These are phyloP conservation scores for Tulasnella sp. DNA, from an alignment of 768 basidiomycete genomes.

Conservation along the genomic window DNA sequence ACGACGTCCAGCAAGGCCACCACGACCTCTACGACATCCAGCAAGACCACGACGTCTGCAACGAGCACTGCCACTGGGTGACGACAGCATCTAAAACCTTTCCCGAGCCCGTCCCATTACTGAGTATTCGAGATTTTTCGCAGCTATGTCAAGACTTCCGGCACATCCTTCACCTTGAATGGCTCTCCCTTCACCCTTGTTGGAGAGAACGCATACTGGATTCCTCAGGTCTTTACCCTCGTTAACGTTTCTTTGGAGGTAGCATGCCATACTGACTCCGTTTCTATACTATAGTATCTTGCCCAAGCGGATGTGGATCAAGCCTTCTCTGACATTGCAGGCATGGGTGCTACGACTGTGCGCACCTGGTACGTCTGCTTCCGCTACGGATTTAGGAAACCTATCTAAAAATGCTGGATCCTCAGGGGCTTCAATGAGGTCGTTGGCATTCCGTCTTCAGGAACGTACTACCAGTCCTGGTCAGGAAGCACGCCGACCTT, in stretches of 20 bases:
- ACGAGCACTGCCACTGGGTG: neutral
- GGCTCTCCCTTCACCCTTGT: slow-evolving; percentile 24
- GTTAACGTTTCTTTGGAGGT: no score
- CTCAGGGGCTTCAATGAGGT: slow-evolving; percentile 43
- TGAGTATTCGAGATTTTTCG: no score
- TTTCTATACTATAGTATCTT: no score
- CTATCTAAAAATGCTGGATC: no score
- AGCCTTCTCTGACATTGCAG: slow-evolving; percentile 42
- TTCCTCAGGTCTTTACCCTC: slow-evolving; percentile 34
- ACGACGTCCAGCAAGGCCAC: neutral
- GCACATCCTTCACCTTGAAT: slow-evolving; percentile 41
- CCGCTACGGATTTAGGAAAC: no score
- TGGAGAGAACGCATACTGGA: slow-evolving; percentile 48
- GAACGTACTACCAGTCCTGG: slow-evolving; percentile 47
- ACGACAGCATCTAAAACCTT: no score
- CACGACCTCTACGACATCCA: neutral
- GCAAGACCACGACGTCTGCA: no score
- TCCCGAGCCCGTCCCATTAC: no score
- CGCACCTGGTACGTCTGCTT: slow-evolving; percentile 33
- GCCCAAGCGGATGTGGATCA: slow-evolving; percentile 36
- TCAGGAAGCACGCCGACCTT: slow-evolving; percentile 38
- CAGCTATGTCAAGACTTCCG: slow-evolving; percentile 37
- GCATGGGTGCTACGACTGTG: slow-evolving; percentile 40
- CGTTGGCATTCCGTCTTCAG: slow-evolving; percentile 30
- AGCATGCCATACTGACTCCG: no score